Base-by-base conservation (phyloP, 441 rosid genomes). In the Iberis amara region DNA sequence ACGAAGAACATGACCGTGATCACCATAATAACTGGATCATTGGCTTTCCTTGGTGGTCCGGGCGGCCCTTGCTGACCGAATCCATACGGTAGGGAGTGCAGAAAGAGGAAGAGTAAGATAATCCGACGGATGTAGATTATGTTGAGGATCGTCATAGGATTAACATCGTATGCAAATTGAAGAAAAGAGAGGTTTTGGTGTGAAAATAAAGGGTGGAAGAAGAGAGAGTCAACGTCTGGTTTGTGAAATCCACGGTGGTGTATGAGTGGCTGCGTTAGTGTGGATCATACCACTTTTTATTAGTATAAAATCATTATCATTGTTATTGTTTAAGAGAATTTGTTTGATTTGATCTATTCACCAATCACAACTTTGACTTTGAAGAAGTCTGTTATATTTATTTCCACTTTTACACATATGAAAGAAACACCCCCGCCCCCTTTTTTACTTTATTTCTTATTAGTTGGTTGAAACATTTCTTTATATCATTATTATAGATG, bases 21-120 rank as follows among this genome's bases (percentile, higher is more conserved):
- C 30, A 78, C 61, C 24, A 71, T 40, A 11, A 77, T 76, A 70
- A 82, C 66, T 1, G 77, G 61, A 2, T 82, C 76, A 55, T 73
- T 84, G 77, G 78, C 60, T 4, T 13, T 24, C 2, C 67, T 44
- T 8, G 61, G 58, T 4, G 15, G 0, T 4, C 9, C 8, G 10
- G 11, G 15, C 1, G 30, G 48, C 1, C 42, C 4, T 9, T 60
- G 1, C 48, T 60, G 71, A 42, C 43, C 23, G 9, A 57, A 47
- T 48, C 66, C 71, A 10, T 48, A 66, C 1, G 62, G 66, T 8
- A 36, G 0, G 9, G 30, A 42, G 0, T 59, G 70, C 26, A 67
- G 44, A 3, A 72, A 38, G 11, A 67, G 55, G 7, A 76, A 37
- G 15, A 66, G 54, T n/a, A 58, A 36, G 49, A 65, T 6, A 51